phyloP scores from a whole-genome alignment of 2,329 filamentous ascomycete genomes.

The Ceratocystis colombiana region DNA sequence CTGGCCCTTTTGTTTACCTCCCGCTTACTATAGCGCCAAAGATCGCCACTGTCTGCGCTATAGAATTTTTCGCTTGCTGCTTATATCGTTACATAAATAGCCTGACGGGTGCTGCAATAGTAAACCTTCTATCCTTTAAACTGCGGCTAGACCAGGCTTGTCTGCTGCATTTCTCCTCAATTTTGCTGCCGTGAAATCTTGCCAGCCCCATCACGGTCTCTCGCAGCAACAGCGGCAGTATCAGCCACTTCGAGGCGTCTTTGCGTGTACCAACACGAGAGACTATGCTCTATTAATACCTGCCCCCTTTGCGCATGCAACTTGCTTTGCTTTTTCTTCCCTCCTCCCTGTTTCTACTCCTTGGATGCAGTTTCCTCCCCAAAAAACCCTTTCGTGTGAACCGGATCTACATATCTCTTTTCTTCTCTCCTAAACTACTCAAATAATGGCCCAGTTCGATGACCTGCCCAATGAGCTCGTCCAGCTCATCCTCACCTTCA shows the following conservation, averaged over 20 bases:
- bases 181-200: not conserved
- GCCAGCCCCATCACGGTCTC: not conserved
- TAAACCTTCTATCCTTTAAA: no score
- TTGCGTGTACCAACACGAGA: not conserved
- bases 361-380: not conserved
- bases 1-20: no score
- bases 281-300: slow-evolving; percentile 2
- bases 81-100: no score
- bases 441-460: slow-evolving; percentile 15
- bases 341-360: not conserved
- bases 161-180: no score
- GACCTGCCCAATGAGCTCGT: slow-evolving; percentile 74
- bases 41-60: no score
- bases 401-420: not conserved
- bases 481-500: slow-evolving; percentile 60
- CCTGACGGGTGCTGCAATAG: no score
- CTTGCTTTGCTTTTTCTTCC: not conserved
- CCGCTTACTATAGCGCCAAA: no score
- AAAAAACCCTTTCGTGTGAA: not conserved
- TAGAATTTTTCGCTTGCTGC: no score
- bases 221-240: not conserved
- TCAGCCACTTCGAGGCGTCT: not conserved
- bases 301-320: not conserved
- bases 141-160: no score
- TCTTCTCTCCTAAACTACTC: not conserved